These are phyloP conservation scores for Serendipita sp. DNA, from an alignment of 768 basidiomycete species.

Conservation along the genomic window DNA sequence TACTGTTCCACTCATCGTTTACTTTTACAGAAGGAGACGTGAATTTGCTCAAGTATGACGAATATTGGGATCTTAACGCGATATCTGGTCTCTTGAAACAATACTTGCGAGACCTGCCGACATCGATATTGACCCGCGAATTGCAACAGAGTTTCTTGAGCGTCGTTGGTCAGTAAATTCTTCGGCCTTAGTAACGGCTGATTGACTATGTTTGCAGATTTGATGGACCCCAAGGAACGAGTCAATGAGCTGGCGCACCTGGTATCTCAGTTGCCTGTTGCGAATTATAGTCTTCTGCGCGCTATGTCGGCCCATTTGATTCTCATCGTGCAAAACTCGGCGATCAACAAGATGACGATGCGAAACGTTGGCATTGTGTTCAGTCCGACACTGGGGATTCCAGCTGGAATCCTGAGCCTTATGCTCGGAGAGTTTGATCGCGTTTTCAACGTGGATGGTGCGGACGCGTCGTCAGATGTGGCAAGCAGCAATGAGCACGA, in stretches of 20 bases:
- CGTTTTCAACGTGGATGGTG: slow-evolving; percentile 66
- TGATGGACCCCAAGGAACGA: slow-evolving; percentile 74
- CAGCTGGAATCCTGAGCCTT: slow-evolving; percentile 90
- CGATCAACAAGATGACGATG: slow-evolving; percentile 95
- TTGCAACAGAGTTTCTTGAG: slow-evolving; percentile 80
- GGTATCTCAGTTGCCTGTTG: slow-evolving; percentile 72
- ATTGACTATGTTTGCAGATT: slow-evolving; percentile 35
- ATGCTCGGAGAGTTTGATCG: slow-evolving; percentile 88
- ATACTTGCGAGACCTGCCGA: slow-evolving; percentile 84
- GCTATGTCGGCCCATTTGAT: slow-evolving; percentile 92
- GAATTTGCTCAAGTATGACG: slow-evolving; percentile 70
- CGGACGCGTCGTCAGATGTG: slow-evolving; percentile 17
- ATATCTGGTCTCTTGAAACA: slow-evolving; percentile 89
- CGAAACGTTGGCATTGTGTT: slow-evolving; percentile 98
- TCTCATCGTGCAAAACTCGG: slow-evolving; percentile 78
- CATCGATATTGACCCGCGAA: slow-evolving; percentile 81
- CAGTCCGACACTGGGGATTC: slow-evolving; percentile 92
- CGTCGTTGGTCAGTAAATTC: slow-evolving; percentile 64
- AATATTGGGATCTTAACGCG: slow-evolving; percentile 95
- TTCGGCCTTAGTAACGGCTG: slow-evolving; percentile 6
- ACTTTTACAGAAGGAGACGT: slow-evolving; percentile 74
- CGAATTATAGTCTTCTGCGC: slow-evolving; percentile 86
- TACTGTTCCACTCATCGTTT: not conserved
- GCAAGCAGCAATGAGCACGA: slow-evolving; percentile 17
- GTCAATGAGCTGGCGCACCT: slow-evolving; percentile 74